These are phyloP conservation scores for Parathielavia hyrcaniae DNA, from an alignment of 495 filamentous ascomycete genomes.

Conservation along the genomic window DNA sequence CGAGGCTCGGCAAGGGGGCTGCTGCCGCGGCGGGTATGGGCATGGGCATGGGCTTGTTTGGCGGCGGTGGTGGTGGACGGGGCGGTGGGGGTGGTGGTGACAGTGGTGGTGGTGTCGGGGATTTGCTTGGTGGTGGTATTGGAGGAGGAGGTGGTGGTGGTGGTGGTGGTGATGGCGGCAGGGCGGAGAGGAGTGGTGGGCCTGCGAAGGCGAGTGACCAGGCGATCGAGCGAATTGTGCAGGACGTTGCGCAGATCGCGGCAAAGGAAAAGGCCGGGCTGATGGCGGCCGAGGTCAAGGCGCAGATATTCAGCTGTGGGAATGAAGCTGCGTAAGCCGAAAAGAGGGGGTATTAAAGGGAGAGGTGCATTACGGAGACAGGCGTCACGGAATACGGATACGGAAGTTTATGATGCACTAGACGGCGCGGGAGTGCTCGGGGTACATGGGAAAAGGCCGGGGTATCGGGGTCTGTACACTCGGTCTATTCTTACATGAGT, in stretches of 20 bases:
- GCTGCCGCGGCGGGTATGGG: not conserved
- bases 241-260: constrained; percentile 72
- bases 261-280: constrained; percentile 82
- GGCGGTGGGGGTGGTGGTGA: constrained; percentile 14
- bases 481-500: too few relatives aligned
- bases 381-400: not conserved
- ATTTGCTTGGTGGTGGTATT: not conserved
- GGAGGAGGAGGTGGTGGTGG: not conserved
- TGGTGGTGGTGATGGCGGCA: constrained; percentile 9
- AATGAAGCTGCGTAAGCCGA: not conserved
- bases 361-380: constrained; percentile 6
- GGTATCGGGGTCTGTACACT: too few relatives aligned
- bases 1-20: constrained; percentile 30
- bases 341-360: not conserved
- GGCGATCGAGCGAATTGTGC: constrained; percentile 72
- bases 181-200: not conserved
- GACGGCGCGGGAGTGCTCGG: too few relatives aligned
- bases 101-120: constrained; percentile 8
- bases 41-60: not conserved
- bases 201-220: constrained; percentile 39
- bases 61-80: constrained; percentile 1
- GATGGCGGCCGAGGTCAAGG: constrained; percentile 76
- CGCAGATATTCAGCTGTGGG: constrained; percentile 58
- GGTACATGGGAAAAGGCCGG: too few relatives aligned
- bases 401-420: too few relatives aligned